These are phyloP conservation scores for Gastrolobium bilobum DNA, from an alignment of 306 rosid genomes.

Conservation along the genomic window DNA sequence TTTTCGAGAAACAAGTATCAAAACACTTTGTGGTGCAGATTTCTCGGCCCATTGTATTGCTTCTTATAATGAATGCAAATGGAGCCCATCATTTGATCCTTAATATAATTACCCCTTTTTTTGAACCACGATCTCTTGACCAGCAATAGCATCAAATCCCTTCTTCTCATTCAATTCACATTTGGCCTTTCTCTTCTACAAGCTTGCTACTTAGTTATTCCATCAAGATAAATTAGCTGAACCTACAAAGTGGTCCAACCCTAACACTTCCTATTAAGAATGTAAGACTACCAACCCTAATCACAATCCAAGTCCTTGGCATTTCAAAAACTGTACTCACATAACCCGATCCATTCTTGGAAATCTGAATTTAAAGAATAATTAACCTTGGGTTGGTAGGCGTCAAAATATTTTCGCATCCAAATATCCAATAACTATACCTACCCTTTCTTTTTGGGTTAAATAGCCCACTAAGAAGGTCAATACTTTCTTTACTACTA, in stretches of 20 bases:
- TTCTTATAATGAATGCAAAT: slow-evolving; percentile 24
- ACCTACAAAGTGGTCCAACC: slow-evolving; percentile 41
- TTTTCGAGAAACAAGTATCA: not conserved
- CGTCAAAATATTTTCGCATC: not conserved
- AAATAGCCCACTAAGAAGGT: not conserved
- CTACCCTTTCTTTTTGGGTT: not conserved
- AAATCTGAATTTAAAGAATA: slow-evolving; percentile 2
- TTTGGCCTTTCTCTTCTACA: slow-evolving; percentile 33
- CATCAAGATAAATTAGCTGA: not conserved
- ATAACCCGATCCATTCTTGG: not conserved
- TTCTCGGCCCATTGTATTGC: not conserved
- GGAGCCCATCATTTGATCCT: slow-evolving; percentile 26
- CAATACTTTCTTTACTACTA: too few species aligned
- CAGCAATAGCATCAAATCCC: slow-evolving; percentile 31
- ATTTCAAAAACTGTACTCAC: not conserved
- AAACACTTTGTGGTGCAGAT: not conserved
- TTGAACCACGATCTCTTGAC: slow-evolving; percentile 36
- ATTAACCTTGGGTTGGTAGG: not conserved
- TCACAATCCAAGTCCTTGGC: slow-evolving; percentile 13
- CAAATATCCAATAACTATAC: not conserved
- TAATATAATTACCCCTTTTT: slow-evolving; percentile 13
- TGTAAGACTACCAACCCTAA: slow-evolving; percentile 21
- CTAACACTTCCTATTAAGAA: not conserved
- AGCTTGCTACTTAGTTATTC: not conserved
- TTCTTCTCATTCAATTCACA: slow-evolving; percentile 35